Evolutionary conservation across 1,139 yeast species (phyloP), one percentile per base, ranked within the genome.

Genomic region (Pichia sp.): DNA sequence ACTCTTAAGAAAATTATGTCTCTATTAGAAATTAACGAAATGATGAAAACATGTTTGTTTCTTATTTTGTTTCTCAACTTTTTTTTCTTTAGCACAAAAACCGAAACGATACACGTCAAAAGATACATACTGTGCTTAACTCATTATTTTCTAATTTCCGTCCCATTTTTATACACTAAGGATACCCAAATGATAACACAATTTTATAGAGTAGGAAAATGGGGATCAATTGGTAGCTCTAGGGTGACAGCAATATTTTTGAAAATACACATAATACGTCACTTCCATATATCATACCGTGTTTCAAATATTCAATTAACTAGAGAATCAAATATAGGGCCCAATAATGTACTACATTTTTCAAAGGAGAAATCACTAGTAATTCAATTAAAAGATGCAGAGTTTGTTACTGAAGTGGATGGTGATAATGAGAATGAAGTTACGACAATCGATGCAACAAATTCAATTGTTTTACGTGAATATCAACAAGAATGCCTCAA

Each of bases 401-500:
- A 39, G 22, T 19, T 16, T 18, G 39, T 22, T 13, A 25, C 31
- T 5, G 38, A 29, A 29, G 13, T 13, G 8, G 25, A 38, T 16
- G 28, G 11, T 9, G 19, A 28, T 11, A 18, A 13, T 9, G 42
- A 39, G 13, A 13, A 18, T 25, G 44, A 27, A 41, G 25, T 41
- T 9, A 16, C 22, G 8, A 18, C 19, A 8, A 33, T 43, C n/a
- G 27, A 36, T 34, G n/a, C 42, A 8, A 31, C 51, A 14, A 33
- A 44, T 25, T 10, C 34, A 4, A 45, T 48, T 34, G 45, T 29
- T 16, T 45, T 57, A 38, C 46, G 60, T 42, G 48, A 38, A 22
- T 91, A 91, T 62, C 98, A 91, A 65, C 66, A 74, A 45, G 83
- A 84, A 46, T 93, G 96, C 45, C 78, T 90, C 2, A 64, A 76